Evolutionary conservation across 805 yeast genomes (phyloP), one percentile per base, ranked within the genome.

Genomic region (Lachancea sp.): DNA sequence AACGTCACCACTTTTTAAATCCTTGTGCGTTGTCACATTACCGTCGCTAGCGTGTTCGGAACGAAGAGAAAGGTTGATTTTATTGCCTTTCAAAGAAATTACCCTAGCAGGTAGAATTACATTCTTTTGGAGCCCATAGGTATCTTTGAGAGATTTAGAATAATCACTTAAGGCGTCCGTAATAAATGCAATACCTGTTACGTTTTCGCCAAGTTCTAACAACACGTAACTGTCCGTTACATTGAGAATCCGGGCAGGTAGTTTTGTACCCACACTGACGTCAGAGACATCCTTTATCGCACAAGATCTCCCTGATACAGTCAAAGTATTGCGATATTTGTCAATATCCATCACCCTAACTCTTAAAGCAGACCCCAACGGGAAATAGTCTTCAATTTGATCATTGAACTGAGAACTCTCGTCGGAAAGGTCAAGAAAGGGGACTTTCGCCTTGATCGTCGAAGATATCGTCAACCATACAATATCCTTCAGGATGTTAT

Each of bases 121-220:
- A 47, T 78, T 78, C 4, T 50, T 35, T 37, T 45, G 51, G 29
- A 65, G 61, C 3, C 68, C 56, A 56, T 64, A 81, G 4, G 67
- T 68, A 11, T 69, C 73, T 24, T 69, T 70, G 36, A 83, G 60
- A 34, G 72, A 68, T 29, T 70, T 63, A 25, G 77, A 68, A 57
- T 75, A 85, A 56, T 82, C 82, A 54, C 80, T 75, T 49, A 83
- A 66, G 5, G 94, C 87, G 58, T 87, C 96, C 2, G 92, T 78
- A 38, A 82, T 74, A 54, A 72, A 78, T 3, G 92, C 72, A 40
- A 80, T 69, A 43, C 59, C 67, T 24, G 72, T 70, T 8, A 81
- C 68, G 34, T 68, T 70, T 24, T 70, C 70, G n/a, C 87, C 83
- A 33, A 87, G 62, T 45, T 82, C 83, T 31, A 86, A 81, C 49